A percentile compares a stretch with the other conserved stretches of the same genome.
phyloP scores from a whole-genome alignment of 2,329 filamentous ascomycete genomes.

The Cytospora piceae region DNA sequence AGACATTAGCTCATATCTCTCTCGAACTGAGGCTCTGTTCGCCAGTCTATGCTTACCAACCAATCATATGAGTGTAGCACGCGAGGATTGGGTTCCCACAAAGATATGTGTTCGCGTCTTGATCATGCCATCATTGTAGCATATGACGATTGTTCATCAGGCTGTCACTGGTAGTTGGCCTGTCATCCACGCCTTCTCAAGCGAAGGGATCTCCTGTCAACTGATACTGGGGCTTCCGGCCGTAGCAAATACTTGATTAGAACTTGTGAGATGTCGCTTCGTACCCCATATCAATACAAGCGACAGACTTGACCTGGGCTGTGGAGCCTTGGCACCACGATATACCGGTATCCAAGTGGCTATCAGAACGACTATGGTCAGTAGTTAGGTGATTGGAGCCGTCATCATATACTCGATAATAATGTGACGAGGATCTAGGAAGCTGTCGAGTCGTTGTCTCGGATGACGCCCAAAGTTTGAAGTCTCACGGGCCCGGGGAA shows the following conservation, averaged over 20 bases:
- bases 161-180: not conserved
- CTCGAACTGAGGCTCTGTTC: not conserved
- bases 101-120: not conserved
- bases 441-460: not conserved
- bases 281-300: not conserved
- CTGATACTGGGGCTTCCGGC: not conserved
- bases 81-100: not conserved
- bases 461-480: not conserved
- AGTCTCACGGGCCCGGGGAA: not conserved
- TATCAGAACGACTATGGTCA: not conserved
- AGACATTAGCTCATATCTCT: not conserved
- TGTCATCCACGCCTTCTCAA: not conserved
- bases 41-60: not conserved
- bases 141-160: slow-evolving; percentile 1
- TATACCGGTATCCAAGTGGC: not conserved
- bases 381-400: too few species aligned
- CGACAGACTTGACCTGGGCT: not conserved
- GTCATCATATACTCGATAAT: not conserved
- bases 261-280: slow-evolving; percentile 4
- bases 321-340: not conserved
- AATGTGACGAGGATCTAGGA: not conserved
- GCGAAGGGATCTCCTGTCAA: not conserved
- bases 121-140: not conserved
- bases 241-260: not conserved
- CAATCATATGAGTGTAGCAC: not conserved